A percentile compares a stretch with the other conserved stretches of the same genome.
phyloP scores from a whole-genome alignment of 2,329 filamentous ascomycete species.

The Ascochyta rabiei region DNA sequence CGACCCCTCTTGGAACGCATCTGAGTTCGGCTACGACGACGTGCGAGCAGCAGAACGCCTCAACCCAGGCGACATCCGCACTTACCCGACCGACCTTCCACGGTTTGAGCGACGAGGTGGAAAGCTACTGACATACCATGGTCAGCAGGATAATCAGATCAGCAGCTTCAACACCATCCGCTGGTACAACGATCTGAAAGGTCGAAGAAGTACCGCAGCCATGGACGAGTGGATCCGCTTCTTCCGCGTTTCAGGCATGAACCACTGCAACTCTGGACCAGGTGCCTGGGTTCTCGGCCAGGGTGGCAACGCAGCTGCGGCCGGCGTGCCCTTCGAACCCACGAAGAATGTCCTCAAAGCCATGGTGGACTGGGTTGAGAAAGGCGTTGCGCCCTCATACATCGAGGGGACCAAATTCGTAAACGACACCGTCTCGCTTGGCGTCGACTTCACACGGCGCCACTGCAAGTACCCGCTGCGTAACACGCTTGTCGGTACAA shows the following conservation, averaged over 20 bases:
- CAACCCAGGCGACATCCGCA: constrained; percentile 47
- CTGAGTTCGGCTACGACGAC: constrained; percentile 16
- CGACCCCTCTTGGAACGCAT: constrained; percentile 41
- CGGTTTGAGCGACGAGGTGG: constrained; percentile 44
- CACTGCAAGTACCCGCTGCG: constrained; percentile 49
- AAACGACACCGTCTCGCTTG: constrained; percentile 49
- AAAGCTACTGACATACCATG: constrained; percentile 55
- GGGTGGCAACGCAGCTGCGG: constrained; percentile 23
- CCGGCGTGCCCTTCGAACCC: constrained; percentile 24
- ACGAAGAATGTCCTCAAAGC: constrained; percentile 43
- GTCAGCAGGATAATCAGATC: constrained; percentile 54
- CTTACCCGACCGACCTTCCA: constrained; percentile 44
- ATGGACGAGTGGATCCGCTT: constrained; percentile 51
- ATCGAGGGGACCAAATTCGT: constrained; percentile 36
- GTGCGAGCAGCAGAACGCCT: constrained; percentile 40
- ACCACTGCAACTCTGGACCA: constrained; percentile 56
- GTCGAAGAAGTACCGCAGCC: constrained; percentile 2
- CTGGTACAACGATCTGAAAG: constrained; percentile 53
- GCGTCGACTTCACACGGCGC: constrained; percentile 53
- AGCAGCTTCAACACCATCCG: constrained; percentile 50
- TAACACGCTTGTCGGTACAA: constrained; percentile 1
- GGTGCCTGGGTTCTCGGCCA: constrained; percentile 50
- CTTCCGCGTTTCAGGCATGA: constrained; percentile 60
- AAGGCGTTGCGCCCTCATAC: constrained; percentile 46
- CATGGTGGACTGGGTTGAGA: constrained; percentile 54